Percentiles rank a stretch among this genome's conserved stretches.
These are phyloP conservation scores for Zygnema circumcarinatum DNA, from an alignment of 139 green algal genomes.

Conservation along the genomic window DNA sequence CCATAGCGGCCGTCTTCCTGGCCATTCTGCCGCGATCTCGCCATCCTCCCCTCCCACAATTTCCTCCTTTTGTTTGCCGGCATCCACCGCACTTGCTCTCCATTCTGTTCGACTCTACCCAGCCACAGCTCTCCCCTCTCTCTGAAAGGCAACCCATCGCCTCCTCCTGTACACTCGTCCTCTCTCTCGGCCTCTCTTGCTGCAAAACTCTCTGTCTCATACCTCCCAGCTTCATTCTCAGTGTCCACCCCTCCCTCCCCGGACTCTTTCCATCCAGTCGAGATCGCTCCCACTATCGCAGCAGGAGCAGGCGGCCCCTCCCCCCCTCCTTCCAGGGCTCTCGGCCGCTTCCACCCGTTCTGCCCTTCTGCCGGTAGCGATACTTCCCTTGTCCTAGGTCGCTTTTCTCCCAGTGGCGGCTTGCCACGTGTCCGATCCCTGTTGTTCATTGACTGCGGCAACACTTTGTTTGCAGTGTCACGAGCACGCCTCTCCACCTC, in stretches of 20 bases:
- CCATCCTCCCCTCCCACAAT: background rate
- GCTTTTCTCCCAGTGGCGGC: background rate
- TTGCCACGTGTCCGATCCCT: constrained; percentile 1
- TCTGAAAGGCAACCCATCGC: background rate
- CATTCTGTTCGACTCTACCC: background rate
- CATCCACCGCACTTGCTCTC: background rate
- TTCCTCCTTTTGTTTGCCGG: background rate
- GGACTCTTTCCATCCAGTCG: too few species aligned
- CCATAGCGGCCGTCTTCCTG: background rate
- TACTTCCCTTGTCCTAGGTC: background rate
- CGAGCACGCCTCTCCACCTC: background rate
- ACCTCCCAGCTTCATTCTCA: background rate
- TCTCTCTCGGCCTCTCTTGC: background rate
- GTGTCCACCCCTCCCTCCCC: background rate
- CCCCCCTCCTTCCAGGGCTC: background rate
- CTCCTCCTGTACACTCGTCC: background rate
- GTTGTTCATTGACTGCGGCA: background rate
- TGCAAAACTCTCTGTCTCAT: background rate
- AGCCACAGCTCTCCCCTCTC: background rate
- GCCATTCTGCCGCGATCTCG: background rate
- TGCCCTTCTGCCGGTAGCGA: background rate
- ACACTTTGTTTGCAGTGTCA: background rate
- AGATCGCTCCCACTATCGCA: too few species aligned
- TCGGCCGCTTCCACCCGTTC: background rate
- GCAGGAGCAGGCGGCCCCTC: background rate